Conservation (phyloP, 192 early-diverging fungal genomes). For the Linnemannia elongata region DNA sequence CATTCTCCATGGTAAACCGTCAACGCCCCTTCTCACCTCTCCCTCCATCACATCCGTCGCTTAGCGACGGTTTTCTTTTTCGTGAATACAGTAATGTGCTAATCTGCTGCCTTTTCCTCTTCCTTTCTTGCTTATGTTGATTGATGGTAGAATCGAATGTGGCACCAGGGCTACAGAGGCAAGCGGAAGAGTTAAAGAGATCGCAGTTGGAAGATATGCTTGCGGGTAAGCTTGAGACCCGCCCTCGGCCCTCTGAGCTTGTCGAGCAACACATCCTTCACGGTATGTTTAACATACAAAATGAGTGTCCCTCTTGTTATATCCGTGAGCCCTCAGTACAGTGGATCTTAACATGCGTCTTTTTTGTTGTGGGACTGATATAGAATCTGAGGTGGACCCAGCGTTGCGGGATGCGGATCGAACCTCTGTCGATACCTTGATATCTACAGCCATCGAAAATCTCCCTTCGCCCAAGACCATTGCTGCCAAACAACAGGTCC, state of each 20-base stretch:
- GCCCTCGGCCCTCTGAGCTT: constrained; percentile 49
- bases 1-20: constrained; percentile 58
- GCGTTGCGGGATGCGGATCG: background rate
- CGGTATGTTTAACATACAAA: background rate
- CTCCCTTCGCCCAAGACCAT: background rate
- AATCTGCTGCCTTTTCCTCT: background rate
- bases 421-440: background rate
- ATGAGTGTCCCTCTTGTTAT: background rate
- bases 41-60: background rate
- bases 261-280: constrained; percentile 31
- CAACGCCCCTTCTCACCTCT: too few species aligned
- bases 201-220: constrained; percentile 54
- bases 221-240: constrained; percentile 53
- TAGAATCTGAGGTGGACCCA: background rate
- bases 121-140: background rate
- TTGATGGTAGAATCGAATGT: constrained; percentile 45
- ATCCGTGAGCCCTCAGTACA: too few species aligned
- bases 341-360: background rate
- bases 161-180: constrained; percentile 61
- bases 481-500: background rate
- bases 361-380: background rate
- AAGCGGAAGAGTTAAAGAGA: constrained; percentile 56
- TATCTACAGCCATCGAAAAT: background rate
- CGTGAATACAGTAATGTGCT: background rate
- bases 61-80: too few species aligned